A percentile compares a stretch with the other conserved stretches of the same genome.
Evolutionary conservation across 2,329 filamentous ascomycete genomes (phyloP).

Genomic region (Botrytis tulipae): DNA sequence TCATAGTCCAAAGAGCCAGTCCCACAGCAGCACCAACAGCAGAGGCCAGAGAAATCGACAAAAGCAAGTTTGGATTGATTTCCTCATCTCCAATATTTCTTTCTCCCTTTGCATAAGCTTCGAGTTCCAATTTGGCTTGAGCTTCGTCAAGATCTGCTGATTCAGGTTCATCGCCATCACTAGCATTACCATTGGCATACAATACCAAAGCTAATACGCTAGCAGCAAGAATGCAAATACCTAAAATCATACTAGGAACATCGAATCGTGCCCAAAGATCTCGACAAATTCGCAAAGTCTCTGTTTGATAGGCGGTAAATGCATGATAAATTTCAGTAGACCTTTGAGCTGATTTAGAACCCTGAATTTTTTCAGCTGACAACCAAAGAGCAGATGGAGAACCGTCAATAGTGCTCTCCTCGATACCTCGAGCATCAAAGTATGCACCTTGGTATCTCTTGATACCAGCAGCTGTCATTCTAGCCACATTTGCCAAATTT

Average conservation of each 20-base stretch:
- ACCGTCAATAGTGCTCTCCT: constrained; percentile 56
- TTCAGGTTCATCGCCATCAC: constrained; percentile 53
- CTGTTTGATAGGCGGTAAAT: constrained; percentile 71
- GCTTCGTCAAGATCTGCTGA: constrained; percentile 60
- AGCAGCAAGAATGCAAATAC: constrained; percentile 67
- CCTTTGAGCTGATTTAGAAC: constrained; percentile 41
- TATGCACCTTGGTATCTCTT: constrained; percentile 87
- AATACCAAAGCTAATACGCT: constrained; percentile 68
- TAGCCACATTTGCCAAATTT: constrained; percentile 74
- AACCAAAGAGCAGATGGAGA: constrained; percentile 58
- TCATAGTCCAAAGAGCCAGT: constrained; percentile 28
- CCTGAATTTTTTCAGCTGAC: constrained; percentile 43
- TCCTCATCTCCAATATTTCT: constrained; percentile 28
- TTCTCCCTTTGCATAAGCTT: constrained; percentile 36
- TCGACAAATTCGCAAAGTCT: constrained; percentile 77
- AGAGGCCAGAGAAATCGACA: constrained; percentile 32
- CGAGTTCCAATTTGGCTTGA: constrained; percentile 56
- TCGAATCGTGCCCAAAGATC: constrained; percentile 91
- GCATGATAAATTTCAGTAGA: constrained; percentile 50
- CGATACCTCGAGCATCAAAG: constrained; percentile 66
- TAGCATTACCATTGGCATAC: constrained; percentile 63
- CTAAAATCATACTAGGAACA: constrained; percentile 77
- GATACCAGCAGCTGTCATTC: constrained; percentile 79
- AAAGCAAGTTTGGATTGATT: constrained; percentile 29
- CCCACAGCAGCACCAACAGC: constrained; percentile 30